These are phyloP conservation scores for Tulasnella sp. DNA, from an alignment of 768 basidiomycete species.

Conservation along the genomic window DNA sequence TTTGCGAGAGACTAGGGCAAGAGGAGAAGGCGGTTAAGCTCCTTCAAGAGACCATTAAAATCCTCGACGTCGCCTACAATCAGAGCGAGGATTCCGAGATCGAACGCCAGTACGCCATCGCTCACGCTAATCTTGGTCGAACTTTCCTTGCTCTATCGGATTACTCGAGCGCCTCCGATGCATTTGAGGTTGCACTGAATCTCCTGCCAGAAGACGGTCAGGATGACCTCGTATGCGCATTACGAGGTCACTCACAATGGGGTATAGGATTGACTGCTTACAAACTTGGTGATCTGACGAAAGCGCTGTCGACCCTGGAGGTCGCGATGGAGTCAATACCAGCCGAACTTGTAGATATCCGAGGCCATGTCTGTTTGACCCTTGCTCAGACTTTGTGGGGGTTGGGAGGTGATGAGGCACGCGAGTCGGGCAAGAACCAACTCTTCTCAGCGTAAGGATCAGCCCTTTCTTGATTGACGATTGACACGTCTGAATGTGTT, in stretches of 20 bases:
- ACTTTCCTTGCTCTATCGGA: constrained; percentile 52
- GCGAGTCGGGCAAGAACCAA: constrained; percentile 64
- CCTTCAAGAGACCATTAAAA: constrained; percentile 49
- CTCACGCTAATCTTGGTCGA: constrained; percentile 73
- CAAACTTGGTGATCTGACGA: constrained; percentile 48
- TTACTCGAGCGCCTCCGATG: constrained; percentile 50
- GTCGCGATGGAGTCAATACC: constrained; percentile 47
- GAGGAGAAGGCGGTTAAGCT: constrained; percentile 46
- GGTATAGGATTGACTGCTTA: constrained; percentile 65
- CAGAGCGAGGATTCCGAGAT: constrained; percentile 67
- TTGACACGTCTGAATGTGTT: constrained; percentile 6
- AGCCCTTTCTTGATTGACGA: not conserved
- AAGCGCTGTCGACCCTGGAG: constrained; percentile 59
- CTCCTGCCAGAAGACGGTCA: constrained; percentile 46
- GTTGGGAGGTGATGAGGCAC: constrained; percentile 60
- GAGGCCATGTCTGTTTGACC: constrained; percentile 63
- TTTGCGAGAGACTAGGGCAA: constrained; percentile 78
- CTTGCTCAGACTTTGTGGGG: constrained; percentile 83
- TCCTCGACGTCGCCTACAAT: constrained; percentile 85
- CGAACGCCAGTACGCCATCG: constrained; percentile 70
- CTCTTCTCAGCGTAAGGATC: constrained; percentile 67
- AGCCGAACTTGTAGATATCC: constrained; percentile 35
- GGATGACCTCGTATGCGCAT: constrained; percentile 28
- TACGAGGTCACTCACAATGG: constrained; percentile 56
- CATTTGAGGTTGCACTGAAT: constrained; percentile 62